These are phyloP conservation scores for Fusarium hostae DNA, from an alignment of 2,329 filamentous ascomycete species.

Conservation along the genomic window DNA sequence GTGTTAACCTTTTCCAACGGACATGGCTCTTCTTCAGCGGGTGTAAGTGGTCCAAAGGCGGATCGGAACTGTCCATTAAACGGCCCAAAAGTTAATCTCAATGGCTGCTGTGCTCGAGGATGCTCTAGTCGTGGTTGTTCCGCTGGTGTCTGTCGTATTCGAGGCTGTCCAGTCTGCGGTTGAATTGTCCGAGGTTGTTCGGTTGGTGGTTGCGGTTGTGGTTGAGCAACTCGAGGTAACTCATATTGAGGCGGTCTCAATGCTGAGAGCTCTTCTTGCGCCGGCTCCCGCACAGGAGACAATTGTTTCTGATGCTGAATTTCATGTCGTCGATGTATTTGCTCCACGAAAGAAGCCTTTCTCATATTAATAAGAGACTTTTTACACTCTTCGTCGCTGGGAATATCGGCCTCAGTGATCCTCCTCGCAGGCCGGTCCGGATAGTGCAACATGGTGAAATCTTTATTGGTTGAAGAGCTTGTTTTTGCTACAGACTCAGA, in stretches of 20 bases:
- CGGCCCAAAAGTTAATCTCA: slow-evolving; percentile 25
- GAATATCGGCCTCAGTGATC: slow-evolving; percentile 36
- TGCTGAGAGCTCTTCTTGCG: background rate
- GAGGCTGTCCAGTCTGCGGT: background rate
- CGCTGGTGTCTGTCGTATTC: background rate
- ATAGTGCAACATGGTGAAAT: slow-evolving; percentile 39
- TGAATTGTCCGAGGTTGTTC: background rate
- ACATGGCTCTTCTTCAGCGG: slow-evolving; percentile 28
- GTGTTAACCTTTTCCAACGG: background rate
- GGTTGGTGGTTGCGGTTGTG: background rate
- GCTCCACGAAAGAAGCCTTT: slow-evolving; percentile 28
- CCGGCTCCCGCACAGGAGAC: slow-evolving; percentile 11
- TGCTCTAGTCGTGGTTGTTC: slow-evolving; percentile 2
- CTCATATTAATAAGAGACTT: slow-evolving; percentile 27
- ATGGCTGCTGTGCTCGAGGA: slow-evolving; percentile 21
- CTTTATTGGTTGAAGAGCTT: slow-evolving; percentile 2
- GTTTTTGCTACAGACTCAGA: slow-evolving; percentile 30
- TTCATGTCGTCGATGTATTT: slow-evolving; percentile 23
- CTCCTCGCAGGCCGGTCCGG: slow-evolving; percentile 38
- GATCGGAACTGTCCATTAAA: slow-evolving; percentile 18
- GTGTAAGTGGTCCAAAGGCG: slow-evolving; percentile 27
- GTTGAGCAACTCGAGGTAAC: background rate
- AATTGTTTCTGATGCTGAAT: slow-evolving; percentile 11
- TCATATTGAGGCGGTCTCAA: background rate
- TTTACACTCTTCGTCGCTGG: slow-evolving; percentile 41